Percentiles rank a stretch among this genome's conserved stretches.
phyloP scores from a whole-genome alignment of 116 monocot genomes.

The Thalassia testudinum region DNA sequence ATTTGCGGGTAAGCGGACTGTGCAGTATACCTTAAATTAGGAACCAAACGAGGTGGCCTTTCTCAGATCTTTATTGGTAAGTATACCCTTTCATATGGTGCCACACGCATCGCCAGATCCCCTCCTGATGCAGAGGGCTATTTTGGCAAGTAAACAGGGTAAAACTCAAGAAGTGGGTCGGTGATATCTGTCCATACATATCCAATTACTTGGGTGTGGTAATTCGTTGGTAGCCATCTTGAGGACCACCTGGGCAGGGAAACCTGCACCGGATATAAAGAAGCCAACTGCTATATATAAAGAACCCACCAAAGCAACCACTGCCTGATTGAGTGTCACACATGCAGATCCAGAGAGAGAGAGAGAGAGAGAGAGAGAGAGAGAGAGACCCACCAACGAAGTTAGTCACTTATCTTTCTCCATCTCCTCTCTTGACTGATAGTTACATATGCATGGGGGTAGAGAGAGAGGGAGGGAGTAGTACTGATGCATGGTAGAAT shows the following conservation, averaged over 20 bases:
- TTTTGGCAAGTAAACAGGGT: neutral
- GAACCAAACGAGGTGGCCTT: neutral
- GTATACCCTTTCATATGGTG: neutral
- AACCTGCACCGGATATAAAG: slow-evolving; percentile 13
- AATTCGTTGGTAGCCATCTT: neutral
- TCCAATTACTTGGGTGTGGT: neutral
- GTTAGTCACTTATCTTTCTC: slow-evolving; percentile 6
- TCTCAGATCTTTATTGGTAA: neutral
- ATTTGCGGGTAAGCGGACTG: neutral
- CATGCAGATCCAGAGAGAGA: slow-evolving; percentile 5
- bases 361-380: slow-evolving; percentile 8
- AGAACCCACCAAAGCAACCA: slow-evolving; percentile 24
- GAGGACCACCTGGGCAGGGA: slow-evolving; percentile 12
- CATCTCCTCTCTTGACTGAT: slow-evolving; percentile 10
- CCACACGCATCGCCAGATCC: neutral
- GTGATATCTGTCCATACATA: neutral
- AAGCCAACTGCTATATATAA: slow-evolving; percentile 32
- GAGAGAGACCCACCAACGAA: slow-evolving; percentile 11
- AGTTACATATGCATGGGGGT: slow-evolving; percentile 9
- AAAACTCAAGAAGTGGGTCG: neutral
- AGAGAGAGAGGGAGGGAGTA: too few relatives aligned
- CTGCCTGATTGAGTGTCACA: slow-evolving; percentile 11
- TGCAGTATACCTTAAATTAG: neutral
- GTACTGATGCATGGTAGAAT: slow-evolving; percentile 12
- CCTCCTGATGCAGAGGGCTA: neutral